Percentiles rank a stretch among this genome's conserved stretches.
Evolutionary conservation across 139 green algal species (phyloP).

Genomic region (Chlamydomonas eustigma): DNA sequence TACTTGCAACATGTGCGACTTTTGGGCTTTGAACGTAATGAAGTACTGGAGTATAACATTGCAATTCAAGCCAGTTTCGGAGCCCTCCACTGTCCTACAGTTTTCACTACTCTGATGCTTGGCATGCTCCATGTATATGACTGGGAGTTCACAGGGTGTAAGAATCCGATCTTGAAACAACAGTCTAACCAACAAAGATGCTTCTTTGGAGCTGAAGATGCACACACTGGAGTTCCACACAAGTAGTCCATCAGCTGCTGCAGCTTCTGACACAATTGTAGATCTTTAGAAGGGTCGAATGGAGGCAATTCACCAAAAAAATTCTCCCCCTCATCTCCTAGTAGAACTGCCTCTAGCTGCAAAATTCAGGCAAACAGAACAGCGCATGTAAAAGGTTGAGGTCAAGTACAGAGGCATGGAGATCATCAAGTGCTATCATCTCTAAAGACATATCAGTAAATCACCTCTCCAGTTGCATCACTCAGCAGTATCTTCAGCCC

Average conservation of each 20-base stretch:
- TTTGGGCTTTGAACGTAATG: no score
- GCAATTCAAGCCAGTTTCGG: no score
- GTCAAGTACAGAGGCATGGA: not conserved
- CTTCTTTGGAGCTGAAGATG: not conserved
- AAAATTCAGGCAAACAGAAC: not conserved
- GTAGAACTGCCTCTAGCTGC: not conserved
- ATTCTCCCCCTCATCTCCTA: not conserved
- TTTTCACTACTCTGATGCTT: not conserved
- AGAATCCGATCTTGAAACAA: not conserved
- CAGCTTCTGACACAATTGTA: not conserved
- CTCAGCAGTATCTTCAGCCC: not conserved
- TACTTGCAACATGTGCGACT: no score
- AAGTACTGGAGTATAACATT: no score
- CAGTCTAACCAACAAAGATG: not conserved
- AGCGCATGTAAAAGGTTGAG: not conserved
- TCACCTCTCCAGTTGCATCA: not conserved
- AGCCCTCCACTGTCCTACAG: no score
- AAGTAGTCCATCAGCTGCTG: not conserved
- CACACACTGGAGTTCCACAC: not conserved
- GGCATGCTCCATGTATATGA: not conserved
- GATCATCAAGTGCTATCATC: not conserved
- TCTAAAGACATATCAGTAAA: not conserved
- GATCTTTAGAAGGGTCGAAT: not conserved
- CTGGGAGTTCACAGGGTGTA: not conserved
- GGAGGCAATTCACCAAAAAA: not conserved